These are phyloP conservation scores for Trametes villosa DNA, from an alignment of 768 basidiomycete genomes.

Conservation along the genomic window DNA sequence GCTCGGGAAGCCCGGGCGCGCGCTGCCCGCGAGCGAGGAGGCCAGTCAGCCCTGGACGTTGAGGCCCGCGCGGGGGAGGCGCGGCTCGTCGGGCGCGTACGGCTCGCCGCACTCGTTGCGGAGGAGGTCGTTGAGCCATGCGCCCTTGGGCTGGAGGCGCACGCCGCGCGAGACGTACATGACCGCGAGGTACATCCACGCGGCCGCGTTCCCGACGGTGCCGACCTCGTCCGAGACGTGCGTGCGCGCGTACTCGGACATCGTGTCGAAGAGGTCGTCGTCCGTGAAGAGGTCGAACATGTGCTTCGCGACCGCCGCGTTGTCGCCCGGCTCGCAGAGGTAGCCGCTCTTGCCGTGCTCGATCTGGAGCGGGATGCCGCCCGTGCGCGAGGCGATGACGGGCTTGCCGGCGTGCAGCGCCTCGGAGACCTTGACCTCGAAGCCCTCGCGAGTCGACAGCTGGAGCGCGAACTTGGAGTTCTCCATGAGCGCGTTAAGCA, in stretches of 20 bases:
- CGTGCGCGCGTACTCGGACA: conserved; percentile 54
- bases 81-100: conserved; percentile 70
- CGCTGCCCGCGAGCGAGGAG: conserved; percentile 1
- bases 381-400: conserved; percentile 81
- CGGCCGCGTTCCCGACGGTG: conserved; percentile 78
- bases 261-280: conserved; percentile 53
- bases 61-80: conserved; percentile 64
- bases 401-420: conserved; percentile 91
- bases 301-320: conserved; percentile 72
- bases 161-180: conserved; percentile 73
- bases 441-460: conserved; percentile 92
- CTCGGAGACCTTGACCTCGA: conserved; percentile 97
- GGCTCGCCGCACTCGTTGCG: conserved; percentile 75
- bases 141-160: conserved; percentile 79
- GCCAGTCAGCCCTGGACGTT: conserved; percentile 55
- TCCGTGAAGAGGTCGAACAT: conserved; percentile 81
- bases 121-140: conserved; percentile 84
- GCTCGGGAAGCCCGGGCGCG: not conserved
- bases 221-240: conserved; percentile 86
- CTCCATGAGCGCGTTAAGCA: conserved; percentile 87
- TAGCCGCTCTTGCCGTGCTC: conserved; percentile 87
- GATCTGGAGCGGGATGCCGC: conserved; percentile 94
- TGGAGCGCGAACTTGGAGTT: conserved; percentile 91
- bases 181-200: conserved; percentile 73
- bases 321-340: conserved; percentile 79